Evolutionary conservation across 768 basidiomycete species (phyloP).

Genomic region (Suillus lakei): DNA sequence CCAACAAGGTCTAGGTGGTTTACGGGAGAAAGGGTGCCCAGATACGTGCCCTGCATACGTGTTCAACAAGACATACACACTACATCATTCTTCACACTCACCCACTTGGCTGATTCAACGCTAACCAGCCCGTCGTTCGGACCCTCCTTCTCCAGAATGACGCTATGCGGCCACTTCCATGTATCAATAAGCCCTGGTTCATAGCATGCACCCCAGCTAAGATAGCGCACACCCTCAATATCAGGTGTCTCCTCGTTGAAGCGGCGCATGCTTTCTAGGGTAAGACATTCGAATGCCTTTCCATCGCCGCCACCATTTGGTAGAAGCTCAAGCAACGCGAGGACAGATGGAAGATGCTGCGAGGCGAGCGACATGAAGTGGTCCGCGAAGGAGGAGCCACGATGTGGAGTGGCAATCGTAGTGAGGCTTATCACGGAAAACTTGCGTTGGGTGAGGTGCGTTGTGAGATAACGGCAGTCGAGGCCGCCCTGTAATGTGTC

Average conservation of each 20-base stretch:
- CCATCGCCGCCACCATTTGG: conserved; percentile 96
- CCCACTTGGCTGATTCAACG: conserved; percentile 87
- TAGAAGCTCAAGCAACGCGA: conserved; percentile 78
- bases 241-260: conserved; percentile 92
- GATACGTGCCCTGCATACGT: conserved; percentile 77
- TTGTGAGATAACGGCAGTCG: conserved; percentile 89
- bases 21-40: conserved; percentile 89
- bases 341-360: conserved; percentile 67
- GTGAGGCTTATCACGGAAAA: conserved; percentile 89
- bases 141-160: conserved; percentile 86
- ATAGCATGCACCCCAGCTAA: conserved; percentile 94
- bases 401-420: conserved; percentile 94
- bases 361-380: conserved; percentile 82
- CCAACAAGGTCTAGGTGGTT: conserved; percentile 94
- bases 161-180: conserved; percentile 79
- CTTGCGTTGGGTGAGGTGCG: conserved; percentile 74
- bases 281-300: conserved; percentile 89
- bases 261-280: conserved; percentile 78
- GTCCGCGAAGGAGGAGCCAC: conserved; percentile 92
- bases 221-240: conserved; percentile 80
- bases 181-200: conserved; percentile 91
- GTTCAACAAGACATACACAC: neutral
- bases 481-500: conserved; percentile 76
- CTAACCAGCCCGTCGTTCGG: conserved; percentile 95
- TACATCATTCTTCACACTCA: conserved; percentile 25